A percentile compares a stretch with the other conserved stretches of the same genome.
Conservation (phyloP, 1,139 yeast genomes). For the Schizosaccharomyces versatilis region DNA sequence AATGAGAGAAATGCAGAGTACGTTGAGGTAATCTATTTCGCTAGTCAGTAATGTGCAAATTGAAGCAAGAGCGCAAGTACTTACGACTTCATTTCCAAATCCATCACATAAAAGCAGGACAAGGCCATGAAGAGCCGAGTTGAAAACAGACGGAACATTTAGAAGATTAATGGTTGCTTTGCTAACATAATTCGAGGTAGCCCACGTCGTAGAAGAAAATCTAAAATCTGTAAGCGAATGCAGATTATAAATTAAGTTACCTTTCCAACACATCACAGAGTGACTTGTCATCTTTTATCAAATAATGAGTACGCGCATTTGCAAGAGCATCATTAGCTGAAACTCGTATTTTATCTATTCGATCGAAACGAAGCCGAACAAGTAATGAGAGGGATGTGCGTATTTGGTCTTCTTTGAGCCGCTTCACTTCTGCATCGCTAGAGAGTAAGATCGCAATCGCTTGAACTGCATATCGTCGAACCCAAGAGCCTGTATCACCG, state of each 20-base stretch:
- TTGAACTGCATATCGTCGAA: not conserved
- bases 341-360: not conserved
- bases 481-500: constrained; percentile 4
- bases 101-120: not conserved
- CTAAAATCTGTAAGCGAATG: not conserved
- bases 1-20: no score
- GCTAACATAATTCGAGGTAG: not conserved
- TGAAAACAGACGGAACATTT: no score
- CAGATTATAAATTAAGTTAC: not conserved
- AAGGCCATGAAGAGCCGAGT: not conserved
- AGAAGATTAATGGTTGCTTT: no score
- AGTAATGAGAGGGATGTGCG: not conserved
- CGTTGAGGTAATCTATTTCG: no score
- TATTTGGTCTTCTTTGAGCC: not conserved
- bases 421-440: not conserved
- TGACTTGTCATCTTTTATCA: not conserved
- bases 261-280: not conserved
- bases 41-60: no score
- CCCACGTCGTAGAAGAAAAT: no score
- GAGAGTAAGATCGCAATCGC: not conserved
- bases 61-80: no score
- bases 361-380: not conserved
- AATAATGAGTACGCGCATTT: not conserved
- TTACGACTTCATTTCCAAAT: not conserved
- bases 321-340: not conserved